Evolutionary conservation across 2,329 filamentous ascomycete species (phyloP).

Genomic region (Trichoderma guizhouense): DNA sequence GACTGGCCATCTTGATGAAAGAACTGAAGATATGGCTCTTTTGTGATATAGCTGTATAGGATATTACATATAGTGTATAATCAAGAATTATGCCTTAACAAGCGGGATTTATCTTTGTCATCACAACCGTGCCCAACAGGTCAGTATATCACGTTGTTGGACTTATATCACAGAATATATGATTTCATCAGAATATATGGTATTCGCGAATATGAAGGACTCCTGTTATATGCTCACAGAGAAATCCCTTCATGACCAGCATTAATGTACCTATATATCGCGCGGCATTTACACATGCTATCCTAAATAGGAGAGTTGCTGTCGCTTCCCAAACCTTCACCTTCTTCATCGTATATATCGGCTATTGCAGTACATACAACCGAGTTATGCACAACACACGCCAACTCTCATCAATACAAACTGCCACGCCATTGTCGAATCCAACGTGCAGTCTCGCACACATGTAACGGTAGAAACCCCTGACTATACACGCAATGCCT

Average conservation of each 20-base stretch:
- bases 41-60: constrained; percentile 25
- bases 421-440: background rate
- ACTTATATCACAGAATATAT: background rate
- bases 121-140: background rate
- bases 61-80: constrained; percentile 27
- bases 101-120: background rate
- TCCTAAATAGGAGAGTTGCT: background rate
- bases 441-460: background rate
- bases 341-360: background rate
- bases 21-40: background rate
- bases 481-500: background rate
- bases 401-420: background rate
- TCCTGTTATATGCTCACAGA: background rate
- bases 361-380: background rate
- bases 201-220: background rate
- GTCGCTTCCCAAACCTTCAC: background rate
- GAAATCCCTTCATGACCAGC: background rate
- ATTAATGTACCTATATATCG: background rate
- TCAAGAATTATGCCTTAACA: constrained; percentile 19
- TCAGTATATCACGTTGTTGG: background rate
- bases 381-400: background rate
- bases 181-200: background rate
- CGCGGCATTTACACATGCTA: background rate
- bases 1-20: constrained; percentile 4
- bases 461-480: background rate